Evolutionary conservation across 768 basidiomycete genomes (phyloP).

Genomic region (Lactarius tabidus): DNA sequence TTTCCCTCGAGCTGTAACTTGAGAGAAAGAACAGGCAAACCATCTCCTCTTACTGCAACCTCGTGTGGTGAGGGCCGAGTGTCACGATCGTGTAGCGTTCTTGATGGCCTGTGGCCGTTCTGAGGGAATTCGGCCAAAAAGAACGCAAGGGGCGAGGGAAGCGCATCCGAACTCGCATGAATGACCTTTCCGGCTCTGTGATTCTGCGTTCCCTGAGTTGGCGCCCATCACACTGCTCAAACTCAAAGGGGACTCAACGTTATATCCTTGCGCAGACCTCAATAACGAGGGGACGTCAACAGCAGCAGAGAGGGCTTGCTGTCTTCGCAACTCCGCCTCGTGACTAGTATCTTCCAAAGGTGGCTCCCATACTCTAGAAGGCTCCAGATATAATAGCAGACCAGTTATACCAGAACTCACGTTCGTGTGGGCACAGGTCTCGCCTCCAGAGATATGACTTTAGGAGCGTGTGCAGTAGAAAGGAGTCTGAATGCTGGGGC

Average conservation of each 20-base stretch:
- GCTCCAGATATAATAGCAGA: background rate
- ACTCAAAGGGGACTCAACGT: conserved; percentile 25
- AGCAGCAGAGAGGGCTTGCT: conserved; percentile 30
- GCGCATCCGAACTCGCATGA: background rate
- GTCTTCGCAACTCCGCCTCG: conserved; percentile 29
- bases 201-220: conserved; percentile 7
- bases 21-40: conserved; percentile 3
- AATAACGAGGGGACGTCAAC: conserved; percentile 31
- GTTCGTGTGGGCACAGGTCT: conserved; percentile 16
- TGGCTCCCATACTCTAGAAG: conserved; percentile 29
- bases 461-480: conserved; percentile 9
- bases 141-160: background rate
- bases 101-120: background rate
- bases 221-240: background rate
- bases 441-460: conserved; percentile 16
- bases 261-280: conserved; percentile 26
- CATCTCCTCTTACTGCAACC: conserved; percentile 3
- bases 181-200: conserved; percentile 10
- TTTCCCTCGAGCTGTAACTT: background rate
- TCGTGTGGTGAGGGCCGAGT: conserved; percentile 18
- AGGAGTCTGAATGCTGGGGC: conserved; percentile 22
- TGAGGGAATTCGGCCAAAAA: conserved; percentile 16
- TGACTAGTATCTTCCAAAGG: conserved; percentile 31
- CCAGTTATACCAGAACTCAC: conserved; percentile 1
- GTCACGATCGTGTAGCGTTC: background rate